Percentiles rank a stretch among this genome's conserved stretches.
These are phyloP conservation scores for Albugo laibachii DNA, from an alignment of 352 stramenopile species.

Conservation along the genomic window DNA sequence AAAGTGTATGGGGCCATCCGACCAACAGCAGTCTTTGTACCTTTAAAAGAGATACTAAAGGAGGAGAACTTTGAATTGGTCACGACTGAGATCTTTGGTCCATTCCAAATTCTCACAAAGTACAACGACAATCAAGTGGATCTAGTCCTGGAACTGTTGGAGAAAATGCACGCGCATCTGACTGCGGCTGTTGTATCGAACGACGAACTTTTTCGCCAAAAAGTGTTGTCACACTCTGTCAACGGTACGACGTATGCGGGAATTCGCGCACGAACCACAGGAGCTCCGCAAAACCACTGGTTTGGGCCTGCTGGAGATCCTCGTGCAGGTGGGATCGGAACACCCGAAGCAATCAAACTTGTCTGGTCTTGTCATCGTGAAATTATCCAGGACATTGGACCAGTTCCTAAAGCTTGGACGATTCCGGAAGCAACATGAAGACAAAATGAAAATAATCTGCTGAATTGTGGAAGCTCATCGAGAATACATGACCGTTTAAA, in stretches of 20 bases:
- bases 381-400: constrained; percentile 88
- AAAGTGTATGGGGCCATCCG: constrained; percentile 90
- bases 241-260: constrained; percentile 98
- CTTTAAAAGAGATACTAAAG: constrained; percentile 90
- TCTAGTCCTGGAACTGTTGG: constrained; percentile 82
- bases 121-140: constrained; percentile 85
- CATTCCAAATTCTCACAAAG: constrained; percentile 93
- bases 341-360: constrained; percentile 94
- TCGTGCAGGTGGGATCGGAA: constrained; percentile 92
- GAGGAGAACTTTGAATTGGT: constrained; percentile 86
- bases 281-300: constrained; percentile 89
- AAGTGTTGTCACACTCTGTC: constrained; percentile 93
- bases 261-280: constrained; percentile 89
- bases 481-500: constrained; percentile 16
- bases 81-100: constrained; percentile 97
- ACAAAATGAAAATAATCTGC: constrained; percentile 1
- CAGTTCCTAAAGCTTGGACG: constrained; percentile 44
- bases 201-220: constrained; percentile 85
- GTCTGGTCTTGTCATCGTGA: constrained; percentile 98
- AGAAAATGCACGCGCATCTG: constrained; percentile 93
- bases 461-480: no score
- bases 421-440: constrained; percentile 68
- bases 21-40: constrained; percentile 95
- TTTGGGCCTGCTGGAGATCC: constrained; percentile 94
- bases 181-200: constrained; percentile 96